Base-by-base conservation (phyloP, 768 basidiomycete species). In the Suillus decipiens region DNA sequence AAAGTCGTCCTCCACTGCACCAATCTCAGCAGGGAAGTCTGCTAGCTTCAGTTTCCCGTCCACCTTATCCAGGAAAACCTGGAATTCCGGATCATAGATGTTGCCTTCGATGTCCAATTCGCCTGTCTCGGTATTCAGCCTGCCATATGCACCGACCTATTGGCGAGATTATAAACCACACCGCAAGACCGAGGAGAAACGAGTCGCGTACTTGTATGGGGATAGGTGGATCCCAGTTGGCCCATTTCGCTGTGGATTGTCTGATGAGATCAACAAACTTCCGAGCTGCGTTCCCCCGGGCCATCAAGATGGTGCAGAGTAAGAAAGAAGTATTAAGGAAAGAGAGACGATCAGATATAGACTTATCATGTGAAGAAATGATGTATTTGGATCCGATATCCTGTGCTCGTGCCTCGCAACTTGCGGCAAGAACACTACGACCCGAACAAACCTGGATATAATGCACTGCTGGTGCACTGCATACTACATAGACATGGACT, bases 181-280 rank as follows among this genome's bases (percentile, higher is more conserved):
- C 28, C 39, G 59, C 45, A 37, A n/a, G 45, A 9, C 2, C 34
- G 34, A 7, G 39, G 63, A 58, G 55, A 50, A 41, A 47, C 9
- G 2, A 24, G 57, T 12, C 31, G 36, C 51, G 36, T 22, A 66
- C 64, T 63, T 67, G 69, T 66, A 75, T 64, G 42, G 66, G 69
- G 55, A 68, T 70, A 41, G 75, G 72, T 17, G 75, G 70, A 60
- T 75, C 73, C 72, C 72, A 76, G 55, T 68, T 75, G 11, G 73
- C 66, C 70, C 72, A 74, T 60, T 74, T 73, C n/a, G 70, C 71
- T 31, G 72, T 71, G 12, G 60, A 61, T 5, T 48, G 54, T 15
- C 59, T 69, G 53, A 76, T 68, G 56, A 75, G 71, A 53, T 75
- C 74, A 50, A 73, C 64, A 60, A 67, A 75, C 45, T 74, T 75